Percentiles rank a stretch among this genome's conserved stretches.
Evolutionary conservation across 2,329 filamentous ascomycete species (phyloP).

Genomic region (Ceratocystis destructans): DNA sequence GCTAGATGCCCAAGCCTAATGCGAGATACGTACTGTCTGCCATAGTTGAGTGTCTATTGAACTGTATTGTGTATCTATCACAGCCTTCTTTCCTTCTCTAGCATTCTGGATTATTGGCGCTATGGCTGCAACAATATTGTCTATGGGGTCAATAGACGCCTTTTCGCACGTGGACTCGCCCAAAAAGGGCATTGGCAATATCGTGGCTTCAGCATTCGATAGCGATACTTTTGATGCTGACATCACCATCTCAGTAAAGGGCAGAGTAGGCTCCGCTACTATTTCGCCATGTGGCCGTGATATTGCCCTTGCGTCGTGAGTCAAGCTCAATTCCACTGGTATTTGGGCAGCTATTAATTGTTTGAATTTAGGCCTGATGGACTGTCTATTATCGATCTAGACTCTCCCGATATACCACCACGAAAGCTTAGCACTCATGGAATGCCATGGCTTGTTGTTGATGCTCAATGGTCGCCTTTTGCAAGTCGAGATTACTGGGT

Average conservation of each 20-base stretch:
- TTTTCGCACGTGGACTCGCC: constrained; percentile 27
- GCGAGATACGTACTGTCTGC: background rate
- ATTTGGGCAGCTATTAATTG: constrained; percentile 19
- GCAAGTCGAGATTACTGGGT: constrained; percentile 84
- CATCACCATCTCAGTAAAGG: constrained; percentile 69
- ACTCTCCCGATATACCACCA: constrained; percentile 76
- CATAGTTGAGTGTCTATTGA: background rate
- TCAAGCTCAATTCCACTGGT: constrained; percentile 28
- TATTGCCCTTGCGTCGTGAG: constrained; percentile 70
- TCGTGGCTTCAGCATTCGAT: constrained; percentile 58
- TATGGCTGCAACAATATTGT: background rate
- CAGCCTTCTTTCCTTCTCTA: background rate
- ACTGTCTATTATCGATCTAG: constrained; percentile 80
- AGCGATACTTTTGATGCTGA: constrained; percentile 80
- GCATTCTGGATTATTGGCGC: background rate
- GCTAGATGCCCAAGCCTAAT: background rate
- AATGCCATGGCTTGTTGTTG: constrained; percentile 85
- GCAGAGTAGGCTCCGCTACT: constrained; percentile 73
- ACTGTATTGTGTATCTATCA: background rate
- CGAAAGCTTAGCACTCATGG: constrained; percentile 69
- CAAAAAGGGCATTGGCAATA: constrained; percentile 38
- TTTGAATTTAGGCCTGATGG: constrained; percentile 51
- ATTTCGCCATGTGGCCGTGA: constrained; percentile 87
- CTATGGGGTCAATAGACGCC: constrained; percentile 2
- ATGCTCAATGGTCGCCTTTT: constrained; percentile 95